phyloP scores from a whole-genome alignment of 1,284 basidiomycete species.

The Dichomitus squalens region DNA sequence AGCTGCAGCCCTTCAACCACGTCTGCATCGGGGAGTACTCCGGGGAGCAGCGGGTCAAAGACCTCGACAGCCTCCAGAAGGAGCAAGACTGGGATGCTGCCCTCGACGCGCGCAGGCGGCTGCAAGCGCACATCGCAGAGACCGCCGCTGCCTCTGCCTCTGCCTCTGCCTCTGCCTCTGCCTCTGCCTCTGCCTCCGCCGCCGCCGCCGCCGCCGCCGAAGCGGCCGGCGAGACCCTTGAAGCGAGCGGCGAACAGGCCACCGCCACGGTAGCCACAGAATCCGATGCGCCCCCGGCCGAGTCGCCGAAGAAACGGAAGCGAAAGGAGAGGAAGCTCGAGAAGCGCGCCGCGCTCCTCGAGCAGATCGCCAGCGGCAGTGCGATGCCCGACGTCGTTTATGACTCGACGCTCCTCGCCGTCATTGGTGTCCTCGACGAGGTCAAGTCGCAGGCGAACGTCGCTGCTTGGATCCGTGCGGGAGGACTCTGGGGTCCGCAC shows the following conservation, averaged over 20 bases:
- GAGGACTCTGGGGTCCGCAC: slow-evolving; percentile 49
- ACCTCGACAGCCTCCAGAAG: slow-evolving; percentile 39
- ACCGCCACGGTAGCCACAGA: background rate
- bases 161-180: no score
- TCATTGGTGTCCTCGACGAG: slow-evolving; percentile 72
- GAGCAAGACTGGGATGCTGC: slow-evolving; percentile 25
- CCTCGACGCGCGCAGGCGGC: slow-evolving; percentile 12
- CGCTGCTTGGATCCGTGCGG: slow-evolving; percentile 65
- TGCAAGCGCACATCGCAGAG: slow-evolving; percentile 8
- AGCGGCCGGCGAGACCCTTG: no score
- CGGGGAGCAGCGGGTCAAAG: slow-evolving; percentile 43
- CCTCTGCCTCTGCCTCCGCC: no score
- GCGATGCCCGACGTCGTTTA: slow-evolving; percentile 34
- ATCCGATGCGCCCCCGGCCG: background rate
- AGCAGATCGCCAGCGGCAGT: background rate
- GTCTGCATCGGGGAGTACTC: slow-evolving; percentile 74
- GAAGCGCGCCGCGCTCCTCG: slow-evolving; percentile 20
- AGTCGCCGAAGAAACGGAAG: slow-evolving; percentile 27
- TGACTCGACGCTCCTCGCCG: slow-evolving; percentile 66
- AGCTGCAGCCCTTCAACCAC: slow-evolving; percentile 81
- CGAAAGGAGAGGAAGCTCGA: slow-evolving; percentile 27
- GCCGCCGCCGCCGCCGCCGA: background rate
- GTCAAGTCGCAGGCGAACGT: slow-evolving; percentile 63
- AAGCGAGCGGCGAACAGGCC: background rate
- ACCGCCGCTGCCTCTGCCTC: background rate